Evolutionary conservation across 148 eudicot genomes (phyloP).

Genomic region (Diospyros kaki): DNA sequence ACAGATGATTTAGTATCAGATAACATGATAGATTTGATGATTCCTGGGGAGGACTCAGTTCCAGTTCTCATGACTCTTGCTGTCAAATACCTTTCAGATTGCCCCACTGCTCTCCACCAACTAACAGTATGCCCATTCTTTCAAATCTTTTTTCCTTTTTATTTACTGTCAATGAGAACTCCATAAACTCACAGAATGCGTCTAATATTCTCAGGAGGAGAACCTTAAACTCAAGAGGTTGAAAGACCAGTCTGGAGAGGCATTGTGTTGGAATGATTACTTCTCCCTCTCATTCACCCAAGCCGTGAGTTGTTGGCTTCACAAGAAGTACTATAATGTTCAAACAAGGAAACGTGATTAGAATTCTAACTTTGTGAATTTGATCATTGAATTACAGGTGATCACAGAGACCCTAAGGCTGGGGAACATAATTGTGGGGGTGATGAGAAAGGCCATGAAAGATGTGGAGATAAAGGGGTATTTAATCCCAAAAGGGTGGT

Average conservation of each 20-base stretch:
- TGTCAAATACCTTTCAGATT: constrained; percentile 73
- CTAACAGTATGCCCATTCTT: constrained; percentile 38
- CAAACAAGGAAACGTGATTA: too few relatives aligned
- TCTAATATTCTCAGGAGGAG: constrained; percentile 54
- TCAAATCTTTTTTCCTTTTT: too few relatives aligned
- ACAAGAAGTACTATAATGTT: neutral
- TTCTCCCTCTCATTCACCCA: constrained; percentile 74
- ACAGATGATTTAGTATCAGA: constrained; percentile 76
- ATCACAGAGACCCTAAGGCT: constrained; percentile 78
- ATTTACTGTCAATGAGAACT: too few relatives aligned
- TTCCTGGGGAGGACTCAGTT: constrained; percentile 94
- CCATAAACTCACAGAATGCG: too few relatives aligned
- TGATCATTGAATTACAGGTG: constrained; percentile 37
- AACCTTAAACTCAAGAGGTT: constrained; percentile 55
- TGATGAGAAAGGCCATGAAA: constrained; percentile 81
- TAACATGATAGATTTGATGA: constrained; percentile 93
- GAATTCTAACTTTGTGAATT: neutral
- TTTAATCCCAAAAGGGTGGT: constrained; percentile 85
- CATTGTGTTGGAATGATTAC: constrained; percentile 72
- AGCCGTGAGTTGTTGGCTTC: constrained; percentile 34
- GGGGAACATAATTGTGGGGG: constrained; percentile 78
- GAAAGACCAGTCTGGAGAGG: constrained; percentile 52
- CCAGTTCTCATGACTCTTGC: constrained; percentile 85
- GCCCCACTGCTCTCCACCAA: constrained; percentile 63
- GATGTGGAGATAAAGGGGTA: constrained; percentile 84